phyloP scores from a whole-genome alignment of 2,329 filamentous ascomycete genomes.

The Xylariaceae sp. region DNA sequence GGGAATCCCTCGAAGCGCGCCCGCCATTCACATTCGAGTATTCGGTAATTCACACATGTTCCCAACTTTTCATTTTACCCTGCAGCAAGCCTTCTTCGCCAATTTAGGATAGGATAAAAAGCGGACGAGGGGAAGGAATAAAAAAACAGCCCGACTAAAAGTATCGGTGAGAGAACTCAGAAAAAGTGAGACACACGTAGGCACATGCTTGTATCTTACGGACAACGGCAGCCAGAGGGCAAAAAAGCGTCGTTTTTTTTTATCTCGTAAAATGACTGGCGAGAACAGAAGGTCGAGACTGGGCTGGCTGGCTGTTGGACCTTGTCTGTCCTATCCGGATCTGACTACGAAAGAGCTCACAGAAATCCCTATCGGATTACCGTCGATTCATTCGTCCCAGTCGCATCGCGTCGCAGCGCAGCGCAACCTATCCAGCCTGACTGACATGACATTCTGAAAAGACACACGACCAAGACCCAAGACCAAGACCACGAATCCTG shows the following conservation, averaged over 20 bases:
- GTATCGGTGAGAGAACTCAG: constrained; percentile 31
- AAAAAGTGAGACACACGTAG: constrained; percentile 30
- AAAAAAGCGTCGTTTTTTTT: neutral
- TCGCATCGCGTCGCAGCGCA: too few relatives aligned
- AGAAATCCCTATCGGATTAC: neutral
- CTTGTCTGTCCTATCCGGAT: constrained; percentile 15
- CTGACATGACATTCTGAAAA: too few relatives aligned
- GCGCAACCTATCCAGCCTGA: constrained; percentile 4
- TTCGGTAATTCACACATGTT: too few relatives aligned
- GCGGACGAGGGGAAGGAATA: constrained; percentile 12
- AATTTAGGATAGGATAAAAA: constrained; percentile 26
- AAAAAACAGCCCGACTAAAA: constrained; percentile 16
- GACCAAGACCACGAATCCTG: constrained; percentile 14
- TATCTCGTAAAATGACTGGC: constrained; percentile 18
- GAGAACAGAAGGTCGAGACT: neutral
- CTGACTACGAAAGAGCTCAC: constrained; percentile 10
- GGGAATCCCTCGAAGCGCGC: too few relatives aligned
- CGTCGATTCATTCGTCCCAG: too few relatives aligned
- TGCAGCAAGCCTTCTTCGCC: constrained; percentile 34
- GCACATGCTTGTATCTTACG: constrained; percentile 19
- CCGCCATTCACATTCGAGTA: too few relatives aligned
- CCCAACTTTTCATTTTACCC: constrained; percentile 10
- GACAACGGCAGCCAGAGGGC: constrained; percentile 15
- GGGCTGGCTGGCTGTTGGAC: constrained; percentile 21
- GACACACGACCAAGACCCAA: too few relatives aligned